Base-by-base conservation (phyloP, 2,329 filamentous ascomycete species). In the Phaeosphaeria sp. region DNA sequence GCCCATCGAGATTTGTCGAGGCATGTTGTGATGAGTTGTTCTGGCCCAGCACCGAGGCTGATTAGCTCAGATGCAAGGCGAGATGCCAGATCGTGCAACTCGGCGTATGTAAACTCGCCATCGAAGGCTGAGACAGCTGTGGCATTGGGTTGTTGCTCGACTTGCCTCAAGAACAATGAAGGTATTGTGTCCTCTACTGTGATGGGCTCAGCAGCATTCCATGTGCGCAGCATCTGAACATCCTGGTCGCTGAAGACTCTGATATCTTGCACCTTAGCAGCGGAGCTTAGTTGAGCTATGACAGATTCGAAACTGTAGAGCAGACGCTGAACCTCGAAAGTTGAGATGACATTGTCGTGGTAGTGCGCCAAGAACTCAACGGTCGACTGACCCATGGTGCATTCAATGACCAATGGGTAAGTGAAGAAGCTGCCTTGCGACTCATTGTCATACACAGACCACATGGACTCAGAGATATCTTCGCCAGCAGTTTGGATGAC, bases 401-500 rank as follows among this genome's bases (percentile, higher is more conserved):
- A 74, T 51, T 75, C 73, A 1, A 74, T 51, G 25, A 75, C 72
- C 24, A 75, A 40, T 4, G 73, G 72, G 27, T 74, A 73, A 1
- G 73, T 75, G 53, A 76, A 76, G 65, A 74, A 76, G 51, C 69
- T 68, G 22, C 62, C 57, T 48, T 70, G 73, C 15, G 68, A 61
- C 11, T 61, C 71, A 18, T 66, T 69, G 49, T 70, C 69, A 43
- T 71, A 55, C 18, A 69, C 63, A 4, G 63, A 67, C 72, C 71
- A 75, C 51, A 73, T 66, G 0, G 65, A 66, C 27, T 74, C 67
- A 6, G 57, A 30, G 3, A 69, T 60, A 36, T 67, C 48, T 27
- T 67, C 64, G 6, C 62, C 61, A 2, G 66, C 75, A 4, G 71
- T 70, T 51, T 87, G 84, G 22, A 87, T 79, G 0, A 86, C 82